Base-by-base conservation (phyloP, 768 basidiomycete species). In the Tylopilus intermedius region DNA sequence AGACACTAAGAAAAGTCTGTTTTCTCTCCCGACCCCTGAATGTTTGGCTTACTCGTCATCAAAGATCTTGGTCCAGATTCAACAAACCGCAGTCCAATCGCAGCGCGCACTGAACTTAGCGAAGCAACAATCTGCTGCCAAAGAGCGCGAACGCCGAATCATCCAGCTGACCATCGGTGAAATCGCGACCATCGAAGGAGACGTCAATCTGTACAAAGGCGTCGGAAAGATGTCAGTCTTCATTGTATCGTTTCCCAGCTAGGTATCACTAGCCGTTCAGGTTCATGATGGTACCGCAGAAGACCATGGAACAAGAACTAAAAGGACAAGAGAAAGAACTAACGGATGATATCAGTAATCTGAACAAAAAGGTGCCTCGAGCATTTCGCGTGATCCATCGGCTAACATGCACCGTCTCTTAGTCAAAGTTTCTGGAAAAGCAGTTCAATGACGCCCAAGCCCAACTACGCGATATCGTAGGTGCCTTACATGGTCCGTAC, bases 341-440 rank as follows among this genome's bases (percentile, higher is more conserved):
- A 24, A 72, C 83, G 0, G 94, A 95, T 41, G 94, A 96, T 58
- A 84, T 96, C 41, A 75, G 75, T 30, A 90, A 71, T 65, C 68
- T 96, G 37, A 82, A 79, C 41, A 97, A 96, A 72, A 97, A 97
- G 80, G 91, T 91, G 51, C 2, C n/a, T 40, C 10, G 21, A 13
- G 15, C 4, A 13, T 42, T 41, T 11, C 39, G 24, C 22, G 11
- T 4, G 18, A 22, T 35, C 21, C 18, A 38, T 45, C 33, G 22
- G 32, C 47, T 53, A 29, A 57, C 22, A 0, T 44, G 21, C 13
- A 32, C 29, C 37, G 38, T 18, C n/a, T 40, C 38, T 26, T 54
- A 94, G 91, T 78, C 83, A 24, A 94, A 94, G 71, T 95, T 87
- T 67, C 78, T 96, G 2, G 94, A 96, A 70, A 95, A 95, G 62